phyloP scores from a whole-genome alignment of 2,329 filamentous ascomycete genomes.

The Aphanoascus verrucosus region DNA sequence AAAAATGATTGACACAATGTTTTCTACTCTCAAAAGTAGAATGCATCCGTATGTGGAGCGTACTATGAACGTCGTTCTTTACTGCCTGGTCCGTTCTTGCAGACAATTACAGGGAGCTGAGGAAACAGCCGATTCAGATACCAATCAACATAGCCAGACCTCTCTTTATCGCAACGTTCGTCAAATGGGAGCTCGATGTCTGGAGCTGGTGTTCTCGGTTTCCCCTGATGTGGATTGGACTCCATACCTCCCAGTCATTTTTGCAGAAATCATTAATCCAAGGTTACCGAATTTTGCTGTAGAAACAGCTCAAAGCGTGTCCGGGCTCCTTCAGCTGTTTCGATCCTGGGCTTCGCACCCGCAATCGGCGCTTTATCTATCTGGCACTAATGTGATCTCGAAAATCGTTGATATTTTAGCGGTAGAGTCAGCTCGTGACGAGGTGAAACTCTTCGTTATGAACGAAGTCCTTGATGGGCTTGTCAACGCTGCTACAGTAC shows the following conservation, averaged over 20 bases:
- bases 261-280: constrained; percentile 64
- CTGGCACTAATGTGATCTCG: constrained; percentile 50
- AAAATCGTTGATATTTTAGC: constrained; percentile 63
- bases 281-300: constrained; percentile 65
- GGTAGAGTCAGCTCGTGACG: constrained; percentile 65
- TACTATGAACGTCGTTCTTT: constrained; percentile 66
- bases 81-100: constrained; percentile 65
- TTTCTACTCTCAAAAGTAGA: constrained; percentile 69
- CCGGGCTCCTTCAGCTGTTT: constrained; percentile 69
- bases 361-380: constrained; percentile 58
- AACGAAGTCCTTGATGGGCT: constrained; percentile 60
- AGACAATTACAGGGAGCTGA: constrained; percentile 35
- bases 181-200: constrained; percentile 61
- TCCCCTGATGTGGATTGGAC: constrained; percentile 61
- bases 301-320: constrained; percentile 84
- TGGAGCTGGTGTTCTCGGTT: constrained; percentile 67
- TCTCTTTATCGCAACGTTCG: constrained; percentile 41
- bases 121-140: constrained; percentile 6
- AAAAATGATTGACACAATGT: constrained; percentile 80
- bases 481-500: constrained; percentile 45
- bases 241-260: constrained; percentile 58
- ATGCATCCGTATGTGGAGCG: constrained; percentile 56
- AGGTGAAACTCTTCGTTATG: constrained; percentile 74
- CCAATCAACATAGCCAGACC: constrained; percentile 24
- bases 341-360: constrained; percentile 65